A percentile compares a stretch with the other conserved stretches of the same genome.
Evolutionary conservation across 768 basidiomycete species (phyloP).

Genomic region (Amanita molliuscula): DNA sequence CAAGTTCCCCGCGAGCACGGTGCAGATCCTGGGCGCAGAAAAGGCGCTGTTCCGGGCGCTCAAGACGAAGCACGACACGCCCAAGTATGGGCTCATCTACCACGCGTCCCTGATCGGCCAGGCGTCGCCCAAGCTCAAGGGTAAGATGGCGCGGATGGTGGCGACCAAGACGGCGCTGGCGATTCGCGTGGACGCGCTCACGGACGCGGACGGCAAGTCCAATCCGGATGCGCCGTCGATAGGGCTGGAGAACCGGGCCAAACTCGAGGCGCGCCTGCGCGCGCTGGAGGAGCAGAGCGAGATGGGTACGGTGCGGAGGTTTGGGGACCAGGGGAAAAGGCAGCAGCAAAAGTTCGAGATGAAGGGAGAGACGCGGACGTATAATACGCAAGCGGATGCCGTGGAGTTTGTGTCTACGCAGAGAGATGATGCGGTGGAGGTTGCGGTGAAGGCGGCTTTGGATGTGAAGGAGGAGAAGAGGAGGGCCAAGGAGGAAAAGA

Average conservation of each 20-base stretch:
- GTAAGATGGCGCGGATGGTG: slow-evolving; percentile 99
- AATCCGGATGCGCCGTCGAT: slow-evolving; percentile 74
- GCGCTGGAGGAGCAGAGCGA: slow-evolving; percentile 81
- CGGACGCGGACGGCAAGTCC: slow-evolving; percentile 86
- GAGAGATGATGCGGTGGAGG: slow-evolving; percentile 63
- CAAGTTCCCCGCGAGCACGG: slow-evolving; percentile 97
- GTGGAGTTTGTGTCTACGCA: slow-evolving; percentile 82
- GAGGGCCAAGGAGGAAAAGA: slow-evolving; percentile 68
- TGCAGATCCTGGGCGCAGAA: slow-evolving; percentile 97
- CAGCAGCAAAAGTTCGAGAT: slow-evolving; percentile 78
- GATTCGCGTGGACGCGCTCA: slow-evolving; percentile 94
- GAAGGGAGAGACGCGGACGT: slow-evolving; percentile 67
- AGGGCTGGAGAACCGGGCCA: slow-evolving; percentile 88
- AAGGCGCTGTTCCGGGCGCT: slow-evolving; percentile 96
- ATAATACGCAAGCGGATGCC: slow-evolving; percentile 81
- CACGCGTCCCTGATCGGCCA: slow-evolving; percentile 96
- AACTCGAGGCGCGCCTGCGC: slow-evolving; percentile 89
- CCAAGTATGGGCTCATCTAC: slow-evolving; percentile 99
- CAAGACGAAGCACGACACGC: slow-evolving; percentile 98
- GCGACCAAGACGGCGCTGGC: slow-evolving; percentile 97
- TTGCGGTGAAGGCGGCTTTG: slow-evolving; percentile 61
- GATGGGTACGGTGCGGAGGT: slow-evolving; percentile 57
- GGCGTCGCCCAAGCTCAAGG: slow-evolving; percentile 96
- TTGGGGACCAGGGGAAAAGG: slow-evolving; percentile 41
- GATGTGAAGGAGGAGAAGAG: slow-evolving; percentile 87